Conservation (phyloP, 331 rosid genomes). For the Prunus yedoensis region DNA sequence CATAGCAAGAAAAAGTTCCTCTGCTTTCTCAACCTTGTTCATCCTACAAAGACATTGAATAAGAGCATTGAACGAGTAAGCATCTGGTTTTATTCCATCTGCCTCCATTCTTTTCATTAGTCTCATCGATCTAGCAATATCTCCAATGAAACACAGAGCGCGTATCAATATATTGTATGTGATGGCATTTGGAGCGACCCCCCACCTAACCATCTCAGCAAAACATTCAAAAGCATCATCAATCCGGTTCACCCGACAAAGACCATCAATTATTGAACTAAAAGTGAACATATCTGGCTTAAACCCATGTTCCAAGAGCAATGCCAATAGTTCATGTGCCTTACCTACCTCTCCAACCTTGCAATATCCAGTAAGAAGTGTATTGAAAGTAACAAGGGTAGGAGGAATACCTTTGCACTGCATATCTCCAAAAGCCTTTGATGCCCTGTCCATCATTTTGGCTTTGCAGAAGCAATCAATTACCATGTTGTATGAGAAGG, state of each 20-base stretch:
- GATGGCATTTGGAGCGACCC: conserved; percentile 59
- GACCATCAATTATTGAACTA: conserved; percentile 73
- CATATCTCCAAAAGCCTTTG: conserved; percentile 51
- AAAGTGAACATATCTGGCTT: conserved; percentile 78
- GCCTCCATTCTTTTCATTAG: conserved; percentile 63
- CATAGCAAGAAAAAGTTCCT: conserved; percentile 59
- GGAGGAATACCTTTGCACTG: conserved; percentile 55
- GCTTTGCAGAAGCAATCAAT: conserved; percentile 68
- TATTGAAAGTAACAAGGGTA: conserved; percentile 78
- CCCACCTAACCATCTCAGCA: conserved; percentile 79
- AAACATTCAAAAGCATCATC: conserved; percentile 75
- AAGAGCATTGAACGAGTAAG: conserved; percentile 62
- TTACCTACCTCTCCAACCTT: conserved; percentile 48
- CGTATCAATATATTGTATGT: conserved; percentile 72
- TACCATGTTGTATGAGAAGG: conserved; percentile 66
- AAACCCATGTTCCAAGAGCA: conserved; percentile 55
- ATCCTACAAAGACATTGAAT: conserved; percentile 56
- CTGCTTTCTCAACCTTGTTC: conserved; percentile 63
- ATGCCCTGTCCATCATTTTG: conserved; percentile 59
- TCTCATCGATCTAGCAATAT: conserved; percentile 48
- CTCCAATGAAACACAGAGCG: conserved; percentile 56
- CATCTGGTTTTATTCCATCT: conserved; percentile 68
- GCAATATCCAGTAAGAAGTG: conserved; percentile 71
- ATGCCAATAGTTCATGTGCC: conserved; percentile 57
- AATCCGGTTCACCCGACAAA: conserved; percentile 51